Evolutionary conservation across 305 asterid genomes (phyloP).

Genomic region (Fraxinus floribunda): DNA sequence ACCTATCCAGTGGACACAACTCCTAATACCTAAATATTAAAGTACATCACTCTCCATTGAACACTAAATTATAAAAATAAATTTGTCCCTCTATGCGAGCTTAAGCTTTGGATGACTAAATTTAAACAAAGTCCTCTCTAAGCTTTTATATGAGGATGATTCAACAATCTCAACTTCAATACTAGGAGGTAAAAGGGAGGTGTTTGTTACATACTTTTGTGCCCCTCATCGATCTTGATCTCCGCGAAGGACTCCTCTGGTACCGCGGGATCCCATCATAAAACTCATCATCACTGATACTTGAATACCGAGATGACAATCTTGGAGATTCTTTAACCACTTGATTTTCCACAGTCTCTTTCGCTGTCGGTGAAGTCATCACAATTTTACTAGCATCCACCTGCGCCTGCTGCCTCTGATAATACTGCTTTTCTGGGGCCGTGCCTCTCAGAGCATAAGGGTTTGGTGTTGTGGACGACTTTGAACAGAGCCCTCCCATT

Average conservation of each 20-base stretch:
- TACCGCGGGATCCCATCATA: conserved; percentile 79
- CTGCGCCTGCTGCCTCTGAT: conserved; percentile 27
- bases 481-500: conserved; percentile 4
- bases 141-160: background rate
- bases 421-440: background rate
- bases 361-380: conserved; percentile 15
- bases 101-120: background rate
- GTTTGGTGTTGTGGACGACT: background rate
- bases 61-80: background rate
- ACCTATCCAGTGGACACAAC: background rate
- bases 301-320: conserved; percentile 27
- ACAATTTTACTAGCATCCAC: conserved; percentile 19
- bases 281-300: conserved; percentile 59
- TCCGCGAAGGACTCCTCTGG: conserved; percentile 43
- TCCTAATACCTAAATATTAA: background rate
- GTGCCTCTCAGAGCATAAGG: background rate
- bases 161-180: background rate
- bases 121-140: background rate
- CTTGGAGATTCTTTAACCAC: conserved; percentile 28
- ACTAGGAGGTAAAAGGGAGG: background rate
- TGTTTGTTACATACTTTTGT: conserved; percentile 37
- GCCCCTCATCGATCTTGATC: conserved; percentile 56
- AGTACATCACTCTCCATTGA: background rate
- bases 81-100: background rate
- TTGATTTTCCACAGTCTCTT: conserved; percentile 24